A percentile compares a stretch with the other conserved stretches of the same genome.
These are phyloP conservation scores for Diaporthe ilicicola DNA, from an alignment of 2,329 filamentous ascomycete species.

Conservation along the genomic window DNA sequence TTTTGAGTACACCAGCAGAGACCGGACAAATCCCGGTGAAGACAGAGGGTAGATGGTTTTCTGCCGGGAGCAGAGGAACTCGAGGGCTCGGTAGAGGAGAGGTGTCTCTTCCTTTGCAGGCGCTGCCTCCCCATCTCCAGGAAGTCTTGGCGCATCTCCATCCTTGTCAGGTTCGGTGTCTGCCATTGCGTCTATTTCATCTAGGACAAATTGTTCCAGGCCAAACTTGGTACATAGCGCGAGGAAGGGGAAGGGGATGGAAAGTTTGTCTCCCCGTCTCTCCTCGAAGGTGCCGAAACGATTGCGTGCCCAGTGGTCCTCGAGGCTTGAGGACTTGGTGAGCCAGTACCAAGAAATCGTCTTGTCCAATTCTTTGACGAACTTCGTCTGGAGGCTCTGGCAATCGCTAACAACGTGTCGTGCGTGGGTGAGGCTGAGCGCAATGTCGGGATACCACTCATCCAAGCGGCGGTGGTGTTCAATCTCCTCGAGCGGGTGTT, in stretches of 20 bases:
- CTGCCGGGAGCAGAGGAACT: constrained; percentile 45
- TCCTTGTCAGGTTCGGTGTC: not conserved
- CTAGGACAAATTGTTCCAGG: constrained; percentile 39
- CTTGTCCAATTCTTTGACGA: constrained; percentile 42
- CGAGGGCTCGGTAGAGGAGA: constrained; percentile 43
- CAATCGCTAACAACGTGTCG: constrained; percentile 39
- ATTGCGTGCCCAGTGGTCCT: constrained; percentile 46
- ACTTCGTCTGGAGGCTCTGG: constrained; percentile 25
- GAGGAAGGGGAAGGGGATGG: constrained; percentile 40
- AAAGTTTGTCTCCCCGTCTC: constrained; percentile 12
- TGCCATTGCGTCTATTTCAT: constrained; percentile 34
- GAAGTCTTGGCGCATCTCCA: not conserved
- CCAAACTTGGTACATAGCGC: constrained; percentile 46
- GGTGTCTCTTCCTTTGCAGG: constrained; percentile 36
- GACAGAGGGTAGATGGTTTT: constrained; percentile 47
- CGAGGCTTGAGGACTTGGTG: constrained; percentile 36
- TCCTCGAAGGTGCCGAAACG: constrained; percentile 37
- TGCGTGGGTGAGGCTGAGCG: constrained; percentile 48
- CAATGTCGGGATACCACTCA: constrained; percentile 50
- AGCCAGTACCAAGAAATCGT: constrained; percentile 45
- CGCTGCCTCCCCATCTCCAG: not conserved
- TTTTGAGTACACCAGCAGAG: constrained; percentile 36
- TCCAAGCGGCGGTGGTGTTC: constrained; percentile 49
- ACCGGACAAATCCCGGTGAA: constrained; percentile 32
- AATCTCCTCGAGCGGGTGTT: constrained; percentile 43